These are phyloP conservation scores for Jackrogersella minutella DNA, from an alignment of 495 filamentous ascomycete genomes.

Conservation along the genomic window DNA sequence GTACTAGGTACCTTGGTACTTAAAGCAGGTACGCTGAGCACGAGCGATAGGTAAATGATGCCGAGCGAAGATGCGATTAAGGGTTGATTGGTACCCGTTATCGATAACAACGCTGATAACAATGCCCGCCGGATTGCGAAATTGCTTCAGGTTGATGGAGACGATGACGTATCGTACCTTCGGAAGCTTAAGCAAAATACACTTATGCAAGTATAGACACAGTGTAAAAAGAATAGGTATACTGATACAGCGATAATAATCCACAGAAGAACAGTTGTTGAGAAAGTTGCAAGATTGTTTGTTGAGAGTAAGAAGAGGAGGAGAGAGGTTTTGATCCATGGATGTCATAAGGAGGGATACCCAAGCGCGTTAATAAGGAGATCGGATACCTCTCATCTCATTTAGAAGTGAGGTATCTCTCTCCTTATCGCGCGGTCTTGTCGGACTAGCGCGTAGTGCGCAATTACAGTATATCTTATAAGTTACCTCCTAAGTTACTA, in stretches of 20 bases:
- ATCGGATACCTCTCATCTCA: neutral
- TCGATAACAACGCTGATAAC: conserved; percentile 29
- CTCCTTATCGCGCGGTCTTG: conserved; percentile 16
- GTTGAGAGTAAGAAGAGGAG: conserved; percentile 11
- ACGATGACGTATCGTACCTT: conserved; percentile 30
- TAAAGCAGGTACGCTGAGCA: no score
- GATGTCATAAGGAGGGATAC: conserved; percentile 9
- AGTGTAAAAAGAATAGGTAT: neutral
- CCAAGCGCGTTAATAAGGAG: conserved; percentile 15
- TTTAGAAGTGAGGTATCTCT: neutral
- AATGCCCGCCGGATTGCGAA: neutral
- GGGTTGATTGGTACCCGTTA: conserved; percentile 28
- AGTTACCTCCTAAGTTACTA: no score
- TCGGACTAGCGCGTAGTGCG: conserved; percentile 21
- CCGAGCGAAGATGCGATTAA: conserved; percentile 34
- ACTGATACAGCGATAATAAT: neutral
- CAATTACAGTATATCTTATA: conserved; percentile 26
- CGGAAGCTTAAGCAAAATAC: conserved; percentile 1
- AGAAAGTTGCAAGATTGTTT: neutral
- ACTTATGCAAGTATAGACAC: conserved; percentile 7
- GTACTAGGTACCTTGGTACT: neutral
- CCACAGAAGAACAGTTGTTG: neutral
- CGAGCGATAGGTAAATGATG: no score
- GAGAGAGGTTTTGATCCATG: neutral
- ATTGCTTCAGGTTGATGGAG: conserved; percentile 25